Evolutionary conservation across 1,139 yeast species (phyloP), one percentile per base, ranked within the genome.

Genomic region (Pichia sp.): DNA sequence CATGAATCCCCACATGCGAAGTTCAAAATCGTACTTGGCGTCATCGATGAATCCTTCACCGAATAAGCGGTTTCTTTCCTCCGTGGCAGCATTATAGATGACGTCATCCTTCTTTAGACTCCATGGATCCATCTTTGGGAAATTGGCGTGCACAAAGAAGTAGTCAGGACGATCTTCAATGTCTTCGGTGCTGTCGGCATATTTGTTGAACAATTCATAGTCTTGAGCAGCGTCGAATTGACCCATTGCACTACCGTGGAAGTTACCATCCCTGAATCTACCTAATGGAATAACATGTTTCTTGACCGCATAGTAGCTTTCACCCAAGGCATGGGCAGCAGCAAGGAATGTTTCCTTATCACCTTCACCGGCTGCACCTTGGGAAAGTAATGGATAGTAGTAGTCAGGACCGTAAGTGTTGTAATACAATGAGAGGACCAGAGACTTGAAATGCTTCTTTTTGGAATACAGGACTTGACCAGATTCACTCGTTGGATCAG

Each of bases 291-390:
- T 53, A 29, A 65, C 63, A 42, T 62, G 61, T 58, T 76, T 75
- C 46, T 80, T 78, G n/a, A 87, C 90, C 68, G 86, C 92, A 65
- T 88, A 87, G 60, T 74, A 85, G 1, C 80, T 75, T 51, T 82
- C 78, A 8, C 74, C 72, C 54, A 85, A 71, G 2, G 86, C 88
- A 48, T 79, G 78, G 0, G 95, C 85, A 0, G 93, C 92, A 0
- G 96, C 92, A 53, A 87, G 73, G 65, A 87, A 90, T 0, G 96
- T 88, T 67, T 90, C 97, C 67, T 89, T 90, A 68, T 90, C 96
- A 58, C 96, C 96, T 72, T 88, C 95, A 46, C 97, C 96, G 55
- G 84, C 87, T 0, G 88, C 82, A 14, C 92, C 92, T 71, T 89
- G 96, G 0, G 93, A 84, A 54, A 90, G 79, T 49, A 90, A 76